Conservation (phyloP, 352 stramenopile species). For the Phytophthora chlamydospora region DNA sequence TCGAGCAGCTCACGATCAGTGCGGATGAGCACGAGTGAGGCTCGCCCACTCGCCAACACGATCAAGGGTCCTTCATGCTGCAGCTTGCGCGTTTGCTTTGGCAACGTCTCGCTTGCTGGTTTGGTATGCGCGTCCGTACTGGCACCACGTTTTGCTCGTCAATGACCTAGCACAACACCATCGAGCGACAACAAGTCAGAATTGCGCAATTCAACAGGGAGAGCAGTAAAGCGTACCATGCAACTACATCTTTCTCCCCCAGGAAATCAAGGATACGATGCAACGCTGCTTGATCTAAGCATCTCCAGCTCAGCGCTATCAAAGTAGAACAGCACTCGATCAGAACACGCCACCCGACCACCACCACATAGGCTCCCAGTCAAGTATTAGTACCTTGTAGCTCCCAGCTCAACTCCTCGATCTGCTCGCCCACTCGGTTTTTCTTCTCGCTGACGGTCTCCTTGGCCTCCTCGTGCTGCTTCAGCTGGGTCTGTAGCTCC, state of each 20-base stretch:
- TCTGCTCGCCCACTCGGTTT: constrained; percentile 48
- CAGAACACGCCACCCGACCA: background rate
- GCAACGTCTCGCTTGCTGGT: constrained; percentile 19
- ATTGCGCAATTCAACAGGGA: background rate
- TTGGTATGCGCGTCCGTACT: constrained; percentile 36
- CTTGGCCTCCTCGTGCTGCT: constrained; percentile 45
- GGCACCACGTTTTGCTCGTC: constrained; percentile 51
- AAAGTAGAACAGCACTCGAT: background rate
- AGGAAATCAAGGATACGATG: constrained; percentile 40
- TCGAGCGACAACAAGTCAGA: background rate
- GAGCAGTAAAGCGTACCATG: constrained; percentile 40
- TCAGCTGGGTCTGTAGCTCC: constrained; percentile 49
- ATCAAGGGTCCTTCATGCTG: constrained; percentile 12
- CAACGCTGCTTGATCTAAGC: constrained; percentile 41
- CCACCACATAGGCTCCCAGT: background rate
- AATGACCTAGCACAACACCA: constrained; percentile 38
- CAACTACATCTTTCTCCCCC: constrained; percentile 33
- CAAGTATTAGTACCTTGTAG: constrained; percentile 50
- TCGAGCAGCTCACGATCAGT: constrained; percentile 44
- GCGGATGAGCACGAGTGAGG: constrained; percentile 8
- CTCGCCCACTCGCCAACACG: background rate
- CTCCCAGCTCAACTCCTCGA: constrained; percentile 71
- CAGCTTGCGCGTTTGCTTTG: constrained; percentile 18
- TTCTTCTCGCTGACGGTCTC: constrained; percentile 40
- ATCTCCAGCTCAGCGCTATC: constrained; percentile 55